These are phyloP conservation scores for Crucibulum cyathiforme DNA, from an alignment of 1,284 basidiomycete species.

Conservation along the genomic window DNA sequence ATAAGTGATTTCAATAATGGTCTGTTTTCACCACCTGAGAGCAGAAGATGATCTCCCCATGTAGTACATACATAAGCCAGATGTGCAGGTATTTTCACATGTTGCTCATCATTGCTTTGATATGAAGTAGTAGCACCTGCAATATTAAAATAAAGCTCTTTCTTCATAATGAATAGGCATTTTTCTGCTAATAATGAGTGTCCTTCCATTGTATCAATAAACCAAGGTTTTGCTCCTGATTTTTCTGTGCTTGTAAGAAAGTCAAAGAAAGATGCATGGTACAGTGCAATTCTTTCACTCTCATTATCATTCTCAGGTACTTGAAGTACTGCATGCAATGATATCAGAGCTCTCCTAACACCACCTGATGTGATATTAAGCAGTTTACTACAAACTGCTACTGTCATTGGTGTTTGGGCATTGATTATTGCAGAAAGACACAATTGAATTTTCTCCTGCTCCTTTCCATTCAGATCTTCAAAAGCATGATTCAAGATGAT, in stretches of 20 bases:
- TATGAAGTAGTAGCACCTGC: background rate
- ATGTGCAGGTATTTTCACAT: background rate
- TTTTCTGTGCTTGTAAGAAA: background rate
- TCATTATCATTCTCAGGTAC: background rate
- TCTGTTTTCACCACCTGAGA: background rate
- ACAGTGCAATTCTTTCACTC: background rate
- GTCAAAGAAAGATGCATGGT: background rate
- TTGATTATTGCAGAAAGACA: background rate
- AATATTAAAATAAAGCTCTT: background rate
- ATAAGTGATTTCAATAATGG: background rate
- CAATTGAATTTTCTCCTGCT: background rate
- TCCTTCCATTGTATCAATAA: background rate
- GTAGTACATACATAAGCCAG: background rate
- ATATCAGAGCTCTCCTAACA: background rate
- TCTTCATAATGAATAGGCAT: background rate
- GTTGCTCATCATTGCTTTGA: background rate
- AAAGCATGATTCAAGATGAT: background rate
- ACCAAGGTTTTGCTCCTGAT: background rate
- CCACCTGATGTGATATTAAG: background rate
- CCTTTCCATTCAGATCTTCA: background rate
- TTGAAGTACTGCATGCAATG: background rate
- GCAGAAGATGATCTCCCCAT: background rate
- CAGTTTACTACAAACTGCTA: background rate
- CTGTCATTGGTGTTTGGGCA: background rate
- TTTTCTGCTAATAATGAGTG: background rate